phyloP scores from a whole-genome alignment of 495 filamentous ascomycete species.

The Hypomontagnella monticulosa region DNA sequence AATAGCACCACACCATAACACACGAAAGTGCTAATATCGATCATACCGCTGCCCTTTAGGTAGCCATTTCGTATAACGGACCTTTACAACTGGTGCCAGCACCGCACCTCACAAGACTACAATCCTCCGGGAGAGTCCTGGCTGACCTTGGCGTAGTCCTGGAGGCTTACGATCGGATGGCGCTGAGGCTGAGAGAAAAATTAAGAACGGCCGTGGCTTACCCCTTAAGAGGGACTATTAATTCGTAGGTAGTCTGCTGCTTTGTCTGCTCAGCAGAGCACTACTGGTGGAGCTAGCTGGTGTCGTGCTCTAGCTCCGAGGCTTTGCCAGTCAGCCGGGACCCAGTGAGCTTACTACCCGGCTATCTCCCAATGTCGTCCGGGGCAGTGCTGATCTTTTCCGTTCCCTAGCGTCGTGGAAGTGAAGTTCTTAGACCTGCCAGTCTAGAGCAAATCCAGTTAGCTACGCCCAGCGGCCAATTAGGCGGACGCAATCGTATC shows the following conservation, averaged over 20 bases:
- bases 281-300: neutral
- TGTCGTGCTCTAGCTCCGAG: constrained; percentile 4
- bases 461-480: constrained; percentile 9
- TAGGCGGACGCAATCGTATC: neutral
- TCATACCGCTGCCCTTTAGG: neutral
- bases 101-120: constrained; percentile 2
- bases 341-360: constrained; percentile 8
- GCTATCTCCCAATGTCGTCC: neutral
- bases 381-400: constrained; percentile 18
- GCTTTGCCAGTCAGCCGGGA: constrained; percentile 30
- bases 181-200: constrained; percentile 19
- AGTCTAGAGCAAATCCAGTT: constrained; percentile 5
- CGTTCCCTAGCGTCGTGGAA: neutral
- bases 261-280: neutral
- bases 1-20: neutral
- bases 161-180: constrained; percentile 13
- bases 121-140: constrained; percentile 3
- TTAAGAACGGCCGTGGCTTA: constrained; percentile 2
- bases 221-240: constrained; percentile 15
- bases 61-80: constrained; percentile 8
- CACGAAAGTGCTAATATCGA: neutral
- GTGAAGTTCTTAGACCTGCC: neutral
- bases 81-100: constrained; percentile 7
- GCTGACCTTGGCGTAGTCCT: constrained; percentile 12
- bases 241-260: constrained; percentile 15